Base-by-base conservation (phyloP, 306 rosid species). In the Medicago arabica region DNA sequence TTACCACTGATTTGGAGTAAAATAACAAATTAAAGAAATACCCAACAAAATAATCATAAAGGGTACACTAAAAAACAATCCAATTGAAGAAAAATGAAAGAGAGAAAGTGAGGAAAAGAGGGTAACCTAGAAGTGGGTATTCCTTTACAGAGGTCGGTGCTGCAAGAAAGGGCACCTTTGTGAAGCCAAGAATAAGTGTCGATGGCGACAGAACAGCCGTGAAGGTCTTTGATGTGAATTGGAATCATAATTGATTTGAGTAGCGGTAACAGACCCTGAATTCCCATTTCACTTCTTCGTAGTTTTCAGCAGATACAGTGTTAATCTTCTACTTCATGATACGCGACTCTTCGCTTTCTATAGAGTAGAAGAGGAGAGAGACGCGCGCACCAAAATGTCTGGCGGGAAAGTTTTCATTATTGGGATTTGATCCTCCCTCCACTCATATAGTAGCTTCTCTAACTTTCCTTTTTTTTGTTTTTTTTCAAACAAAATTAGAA, bases 151-250 rank as follows among this genome's bases (percentile, higher is more conserved):
- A 92, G 93, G 38, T 95, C 87, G 15, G 80, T 86, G 89, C 98
- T 95, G 84, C 98, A 95, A 71, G 89, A 92, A 31, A 95, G 80
- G 46, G 98, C 97, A 25, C 97, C 97, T 82, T 90, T 90, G 81
- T 95, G 98, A 50, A 95, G 97, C 98, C 99, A 95, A 71, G 97
- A 95, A 72, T 92, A 95, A 58, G 99, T 92, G 75, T 92, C 97
- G 11, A 92, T 78, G 0, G 97, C 99, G 14, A 89, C 96, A 23
- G 60, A 61, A 46, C 72, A 86, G 11, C 96, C 99, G 67, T 89
- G 81, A 62, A 95, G 75, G 23, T 95, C 97, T 83, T 85, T 92
- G 41, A 95, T 77, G 81, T 92, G 97, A 61, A 89, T 80, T 54
- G 99, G 97, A 25, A 66, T 78, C 99, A 92, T 92, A 6, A 90